Base-by-base conservation (phyloP, 2,329 filamentous ascomycete species). In the Sclerotiophoma versabilis region DNA sequence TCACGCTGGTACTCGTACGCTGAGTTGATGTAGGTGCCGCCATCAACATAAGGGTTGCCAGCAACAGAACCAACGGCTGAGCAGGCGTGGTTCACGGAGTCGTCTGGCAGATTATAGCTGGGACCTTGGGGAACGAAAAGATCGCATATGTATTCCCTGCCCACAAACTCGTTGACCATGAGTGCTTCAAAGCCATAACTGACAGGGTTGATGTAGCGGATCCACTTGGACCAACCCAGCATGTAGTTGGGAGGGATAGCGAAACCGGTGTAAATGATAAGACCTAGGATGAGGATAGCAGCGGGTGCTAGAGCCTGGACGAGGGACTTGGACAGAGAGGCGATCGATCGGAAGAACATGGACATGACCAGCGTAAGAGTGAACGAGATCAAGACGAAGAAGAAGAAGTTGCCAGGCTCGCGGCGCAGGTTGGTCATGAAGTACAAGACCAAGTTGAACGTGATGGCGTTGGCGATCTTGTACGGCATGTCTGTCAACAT, bases 401-500 rank as follows among this genome's bases (percentile, higher is more conserved):
- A 89, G 81, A 96, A 96, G 80, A 95, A 96, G 0, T 87, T 77
- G 2, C 87, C 89, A 0, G 90, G 79, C 59, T 89, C 86, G 46
- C 91, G 83, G 49, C 89, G 84, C 25, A 97, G 79, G 60, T 92
- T 89, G 0, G 90, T 89, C 85, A 97, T 88, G 76, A 96, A 96
- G 78, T 96, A 96, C 2, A 96, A 76, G 1, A 86, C 82, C 26
- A 93, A 46, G 71, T 96, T 96, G 81, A 96, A 96, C 4, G 84
- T 76, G 59, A 96, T 82, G 1, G 85, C 77, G 64, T 93, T 93
- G n/a, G 76, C 30, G 8, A 96, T 75, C 74, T 95, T 96, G 75
- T 91, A 91, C 0, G 93, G 93, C 76, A 96, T 77, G 65, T 97
- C 93, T 58, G 85, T 89, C 25, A 96, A 76, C 88, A 96, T 95